Evolutionary conservation across 78 protist species (phyloP), one percentile per base, ranked within the genome.

Genomic region (Protostelium mycophagum): DNA sequence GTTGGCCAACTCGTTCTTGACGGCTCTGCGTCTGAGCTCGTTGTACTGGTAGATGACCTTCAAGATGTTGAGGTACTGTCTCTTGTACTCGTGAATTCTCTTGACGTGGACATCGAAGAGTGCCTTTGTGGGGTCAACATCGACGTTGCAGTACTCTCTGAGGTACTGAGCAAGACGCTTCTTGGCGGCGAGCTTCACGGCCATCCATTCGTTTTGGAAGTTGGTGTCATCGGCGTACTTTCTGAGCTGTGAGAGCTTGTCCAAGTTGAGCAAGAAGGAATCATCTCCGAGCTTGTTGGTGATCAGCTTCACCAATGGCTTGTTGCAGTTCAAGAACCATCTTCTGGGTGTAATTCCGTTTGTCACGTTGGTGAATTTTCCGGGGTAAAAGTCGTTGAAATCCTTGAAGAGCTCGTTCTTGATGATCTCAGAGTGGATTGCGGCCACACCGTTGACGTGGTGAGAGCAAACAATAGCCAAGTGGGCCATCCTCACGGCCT

Each of bases 81-180:
- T 92, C 98, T 98, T 98, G 97, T 98, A 98, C 95, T 98, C 99
- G 91, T 98, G 99, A 86, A 98, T 96, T 88, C 99, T 96, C 97
- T 98, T 98, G 84, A 97, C 97, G 85, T 98, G 99, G n/a, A 95
- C 88, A 87, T 98, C 99, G 87, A 97, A 98, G 87, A 98, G 87
- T 34, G 97, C 94, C 83, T 97, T 89, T 83, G 89, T 73, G 73
- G 73, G 73, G 90, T 95, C 84, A 34, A 98, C 94, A 34, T 88
- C 86, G 89, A 97, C 85, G 35, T 93, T 97, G 91, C 88, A 90
- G 86, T 92, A 37, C 91, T 92, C 51, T 88, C 89, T 38, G 73
- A 98, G 87, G 88, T 90, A 87, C 28, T 63, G 92, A 23, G 98
- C 98, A 0, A 98, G 94, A 38, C 94, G 87, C 91, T 87, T 86